Conservation (phyloP, 2,329 filamentous ascomycete genomes). For the Colletotrichum coccodes region DNA sequence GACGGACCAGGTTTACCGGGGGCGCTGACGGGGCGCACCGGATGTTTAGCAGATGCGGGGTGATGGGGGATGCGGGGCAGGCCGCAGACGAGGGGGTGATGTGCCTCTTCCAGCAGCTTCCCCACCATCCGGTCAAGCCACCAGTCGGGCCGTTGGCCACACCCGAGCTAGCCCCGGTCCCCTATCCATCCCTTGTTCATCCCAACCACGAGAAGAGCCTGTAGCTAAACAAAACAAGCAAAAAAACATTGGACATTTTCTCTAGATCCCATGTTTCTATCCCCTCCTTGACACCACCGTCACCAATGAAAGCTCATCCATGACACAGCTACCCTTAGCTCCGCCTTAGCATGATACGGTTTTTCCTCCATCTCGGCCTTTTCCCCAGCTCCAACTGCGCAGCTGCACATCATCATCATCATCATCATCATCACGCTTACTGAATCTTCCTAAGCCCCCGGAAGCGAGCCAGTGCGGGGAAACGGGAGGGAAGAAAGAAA, state of each 20-base stretch:
- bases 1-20: neutral
- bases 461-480: conserved; percentile 10
- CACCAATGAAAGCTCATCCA: conserved; percentile 11
- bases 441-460: neutral
- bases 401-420: conserved; percentile 17
- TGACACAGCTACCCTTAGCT: neutral
- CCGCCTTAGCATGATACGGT: neutral
- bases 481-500: neutral
- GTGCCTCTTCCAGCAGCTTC: conserved; percentile 1
- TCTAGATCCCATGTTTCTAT: neutral
- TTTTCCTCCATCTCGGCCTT: neutral
- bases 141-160: conserved; percentile 29
- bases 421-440: conserved; percentile 12
- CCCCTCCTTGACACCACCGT: conserved; percentile 5
- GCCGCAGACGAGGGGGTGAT: neutral
- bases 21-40: neutral
- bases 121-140: conserved; percentile 31
- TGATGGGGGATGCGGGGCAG: conserved; percentile 14
- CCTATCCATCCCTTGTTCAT: neutral
- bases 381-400: neutral
- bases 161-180: neutral
- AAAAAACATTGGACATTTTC: neutral
- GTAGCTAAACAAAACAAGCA: neutral
- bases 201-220: neutral
- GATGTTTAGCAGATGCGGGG: conserved; percentile 18